These are phyloP conservation scores for Fusarium fujikuroi DNA, from an alignment of 2,329 filamentous ascomycete species.

Conservation along the genomic window DNA sequence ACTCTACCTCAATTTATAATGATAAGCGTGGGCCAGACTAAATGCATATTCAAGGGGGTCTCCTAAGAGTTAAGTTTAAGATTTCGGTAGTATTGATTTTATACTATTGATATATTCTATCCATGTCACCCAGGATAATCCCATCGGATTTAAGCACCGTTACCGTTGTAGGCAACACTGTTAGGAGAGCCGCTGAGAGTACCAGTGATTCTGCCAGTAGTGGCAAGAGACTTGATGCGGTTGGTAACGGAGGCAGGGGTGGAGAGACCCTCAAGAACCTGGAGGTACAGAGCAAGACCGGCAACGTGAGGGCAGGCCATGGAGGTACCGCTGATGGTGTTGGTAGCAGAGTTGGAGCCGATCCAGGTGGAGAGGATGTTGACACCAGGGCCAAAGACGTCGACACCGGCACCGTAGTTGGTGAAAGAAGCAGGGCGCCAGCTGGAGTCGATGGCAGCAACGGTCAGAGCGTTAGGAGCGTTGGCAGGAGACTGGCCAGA, in stretches of 20 bases:
- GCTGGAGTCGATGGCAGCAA: conserved; percentile 56
- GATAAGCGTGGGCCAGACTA: accelerated
- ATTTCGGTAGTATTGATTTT: neutral
- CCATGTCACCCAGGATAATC: too few species aligned
- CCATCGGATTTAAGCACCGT: conserved; percentile 26
- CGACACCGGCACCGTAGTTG: conserved; percentile 58
- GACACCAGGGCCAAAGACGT: conserved; percentile 57
- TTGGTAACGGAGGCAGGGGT: conserved; percentile 57
- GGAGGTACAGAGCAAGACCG: conserved; percentile 55
- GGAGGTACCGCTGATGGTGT: conserved; percentile 55
- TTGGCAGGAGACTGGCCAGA: conserved; percentile 58
- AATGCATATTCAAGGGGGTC: neutral
- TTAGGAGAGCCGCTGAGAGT: conserved; percentile 55
- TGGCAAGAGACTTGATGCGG: conserved; percentile 56
- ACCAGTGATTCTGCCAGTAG: conserved; percentile 52
- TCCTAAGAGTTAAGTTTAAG: accelerated
- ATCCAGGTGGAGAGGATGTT: conserved; percentile 56
- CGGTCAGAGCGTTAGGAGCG: conserved; percentile 58
- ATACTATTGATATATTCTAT: neutral
- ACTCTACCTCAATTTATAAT: accelerated
- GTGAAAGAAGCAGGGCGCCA: conserved; percentile 57
- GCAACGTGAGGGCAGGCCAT: conserved; percentile 56
- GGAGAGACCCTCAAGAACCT: conserved; percentile 55
- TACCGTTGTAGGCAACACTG: conserved; percentile 60
- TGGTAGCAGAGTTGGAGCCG: conserved; percentile 48